Evolutionary conservation across 129 eudicot species (phyloP).

Genomic region (carrot (Daucus carota)): DH1_v3.0 NC_030383.2:237001-237500

Average conservation of each 20-base stretch:
- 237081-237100: slow-evolving; percentile 12
- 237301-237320: neutral
- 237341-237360: slow-evolving; percentile 15
- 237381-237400: slow-evolving; percentile 17
- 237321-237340: slow-evolving; percentile 41
- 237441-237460: slow-evolving; percentile 12
- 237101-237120: slow-evolving; percentile 18
- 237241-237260: slow-evolving; percentile 14
- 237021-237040: slow-evolving; percentile 47
- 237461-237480: slow-evolving; percentile 15
- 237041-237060: slow-evolving; percentile 20
- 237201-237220: slow-evolving; percentile 28
- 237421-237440: slow-evolving; percentile 21
- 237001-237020: slow-evolving; percentile 53
- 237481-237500: slow-evolving; percentile 18
- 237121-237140: slow-evolving; percentile 34
- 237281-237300: slow-evolving; percentile 24
- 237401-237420: slow-evolving; percentile 17
- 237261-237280: slow-evolving; percentile 39
- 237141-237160: slow-evolving; percentile 45
- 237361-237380: slow-evolving; percentile 21
- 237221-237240: slow-evolving; percentile 39
- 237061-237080: slow-evolving; percentile 13
- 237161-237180: slow-evolving; percentile 37
- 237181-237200: slow-evolving; percentile 38